These are phyloP conservation scores for Yarrowia alimentaria DNA, from an alignment of 805 yeast species.

Conservation along the genomic window DNA sequence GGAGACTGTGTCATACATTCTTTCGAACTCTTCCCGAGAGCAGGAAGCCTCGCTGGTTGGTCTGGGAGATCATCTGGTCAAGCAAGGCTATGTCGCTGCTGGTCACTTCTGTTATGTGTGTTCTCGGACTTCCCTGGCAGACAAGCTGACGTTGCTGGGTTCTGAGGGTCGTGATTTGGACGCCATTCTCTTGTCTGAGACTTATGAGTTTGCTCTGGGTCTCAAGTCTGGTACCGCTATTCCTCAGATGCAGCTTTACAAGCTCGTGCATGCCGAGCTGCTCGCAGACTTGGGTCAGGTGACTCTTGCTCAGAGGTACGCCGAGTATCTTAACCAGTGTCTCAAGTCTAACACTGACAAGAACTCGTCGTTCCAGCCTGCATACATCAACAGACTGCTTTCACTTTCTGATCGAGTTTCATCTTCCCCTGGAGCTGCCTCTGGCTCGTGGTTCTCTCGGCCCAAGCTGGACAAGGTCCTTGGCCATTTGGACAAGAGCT, in stretches of 20 bases:
- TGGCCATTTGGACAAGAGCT: conserved; percentile 82
- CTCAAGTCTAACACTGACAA: conserved; percentile 39
- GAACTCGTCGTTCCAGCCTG: conserved; percentile 26
- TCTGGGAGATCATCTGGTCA: conserved; percentile 42
- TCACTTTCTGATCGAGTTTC: conserved; percentile 13
- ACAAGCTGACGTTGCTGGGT: conserved; percentile 22
- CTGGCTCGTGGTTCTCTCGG: conserved; percentile 41
- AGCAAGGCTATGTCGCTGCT: conserved; percentile 43
- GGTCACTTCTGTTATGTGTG: conserved; percentile 44
- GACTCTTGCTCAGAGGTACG: conserved; percentile 59
- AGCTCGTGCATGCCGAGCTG: conserved; percentile 63
- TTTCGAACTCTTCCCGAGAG: conserved; percentile 26
- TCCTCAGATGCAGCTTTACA: conserved; percentile 58
- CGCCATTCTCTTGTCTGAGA: conserved; percentile 58
- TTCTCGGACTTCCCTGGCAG: conserved; percentile 34
- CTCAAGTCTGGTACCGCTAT: conserved; percentile 38
- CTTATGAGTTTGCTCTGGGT: conserved; percentile 58
- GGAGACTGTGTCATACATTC: conserved; percentile 29
- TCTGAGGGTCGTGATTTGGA: conserved; percentile 45
- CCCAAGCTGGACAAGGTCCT: conserved; percentile 70
- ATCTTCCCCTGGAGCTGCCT: conserved; percentile 5
- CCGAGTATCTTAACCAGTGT: conserved; percentile 50
- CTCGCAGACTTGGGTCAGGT: conserved; percentile 66
- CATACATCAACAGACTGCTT: conserved; percentile 12
- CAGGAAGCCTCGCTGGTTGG: conserved; percentile 33